These are phyloP conservation scores for Micractinium sp. DNA, from an alignment of 139 green algal genomes.

Conservation along the genomic window DNA sequence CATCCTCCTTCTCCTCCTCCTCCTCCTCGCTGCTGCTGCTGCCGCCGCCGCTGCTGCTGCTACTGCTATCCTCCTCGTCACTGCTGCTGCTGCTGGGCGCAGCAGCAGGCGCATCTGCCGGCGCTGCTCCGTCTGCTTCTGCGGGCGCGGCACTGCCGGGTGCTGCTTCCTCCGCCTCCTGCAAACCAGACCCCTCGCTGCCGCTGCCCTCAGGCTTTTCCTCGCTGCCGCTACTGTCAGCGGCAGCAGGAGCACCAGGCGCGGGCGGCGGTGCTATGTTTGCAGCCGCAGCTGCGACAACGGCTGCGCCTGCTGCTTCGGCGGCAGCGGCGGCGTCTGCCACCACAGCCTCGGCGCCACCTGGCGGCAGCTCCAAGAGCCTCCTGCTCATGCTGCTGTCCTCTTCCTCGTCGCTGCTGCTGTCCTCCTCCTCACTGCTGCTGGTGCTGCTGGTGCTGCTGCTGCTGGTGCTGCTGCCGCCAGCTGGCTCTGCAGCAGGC, in stretches of 20 bases:
- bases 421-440: too few species aligned
- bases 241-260: background rate
- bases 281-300: background rate
- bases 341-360: too few species aligned
- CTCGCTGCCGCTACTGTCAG: background rate
- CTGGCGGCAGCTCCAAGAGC: too few species aligned
- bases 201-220: background rate
- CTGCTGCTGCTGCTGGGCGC: background rate
- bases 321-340: too few species aligned
- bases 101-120: background rate
- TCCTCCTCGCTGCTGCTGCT: background rate
- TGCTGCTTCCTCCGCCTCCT: background rate
- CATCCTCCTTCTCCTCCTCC: background rate
- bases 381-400: too few species aligned
- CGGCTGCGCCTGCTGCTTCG: background rate
- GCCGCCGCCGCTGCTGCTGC: background rate
- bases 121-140: background rate
- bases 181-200: background rate
- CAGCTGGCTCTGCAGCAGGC: too few species aligned
- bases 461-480: too few species aligned
- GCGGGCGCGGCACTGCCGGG: background rate
- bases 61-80: background rate
- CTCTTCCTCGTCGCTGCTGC: too few species aligned
- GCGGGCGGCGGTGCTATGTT: background rate
- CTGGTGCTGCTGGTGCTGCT: too few species aligned